These are phyloP conservation scores for Penicillium sp. DNA, from an alignment of 2,329 filamentous ascomycete species.

Conservation along the genomic window DNA sequence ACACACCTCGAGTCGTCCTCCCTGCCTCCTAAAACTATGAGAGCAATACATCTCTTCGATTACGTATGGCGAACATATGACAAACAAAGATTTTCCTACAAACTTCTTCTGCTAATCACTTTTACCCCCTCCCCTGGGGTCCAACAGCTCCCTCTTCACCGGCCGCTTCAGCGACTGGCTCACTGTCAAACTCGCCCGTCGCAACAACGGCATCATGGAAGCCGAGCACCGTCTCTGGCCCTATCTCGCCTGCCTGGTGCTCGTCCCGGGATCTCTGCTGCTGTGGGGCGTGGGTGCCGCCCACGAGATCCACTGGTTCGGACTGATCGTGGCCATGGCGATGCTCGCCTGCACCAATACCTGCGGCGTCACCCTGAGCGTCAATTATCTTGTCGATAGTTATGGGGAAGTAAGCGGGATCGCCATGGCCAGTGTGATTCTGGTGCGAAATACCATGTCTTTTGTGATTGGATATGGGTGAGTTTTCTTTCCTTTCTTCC, in stretches of 20 bases:
- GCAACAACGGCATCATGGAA: conserved; percentile 38
- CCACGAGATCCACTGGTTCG: conserved; percentile 39
- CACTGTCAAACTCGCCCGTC: conserved; percentile 33
- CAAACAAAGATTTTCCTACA: too few species aligned
- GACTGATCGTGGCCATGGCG: conserved; percentile 40
- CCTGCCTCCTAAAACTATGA: background rate
- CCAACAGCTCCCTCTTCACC: conserved; percentile 31
- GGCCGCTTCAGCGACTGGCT: conserved; percentile 38
- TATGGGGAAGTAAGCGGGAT: conserved; percentile 38
- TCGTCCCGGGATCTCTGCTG: conserved; percentile 31
- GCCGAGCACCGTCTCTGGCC: conserved; percentile 40
- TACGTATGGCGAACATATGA: too few species aligned
- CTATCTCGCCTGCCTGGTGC: conserved; percentile 29
- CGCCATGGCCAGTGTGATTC: conserved; percentile 39
- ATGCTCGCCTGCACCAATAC: conserved; percentile 37
- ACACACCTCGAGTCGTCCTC: background rate
- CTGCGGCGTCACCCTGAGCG: conserved; percentile 33
- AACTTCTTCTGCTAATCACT: too few species aligned
- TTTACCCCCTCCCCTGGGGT: too few species aligned
- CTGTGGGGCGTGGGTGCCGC: conserved; percentile 41
- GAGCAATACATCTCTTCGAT: too few species aligned
- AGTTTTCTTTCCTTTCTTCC: conserved; percentile 1
- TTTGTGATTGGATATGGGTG: conserved; percentile 43
- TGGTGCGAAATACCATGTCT: conserved; percentile 45
- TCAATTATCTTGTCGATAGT: conserved; percentile 39